Conservation (phyloP, 306 rosid species). For the Castanopsis chinensis region DNA sequence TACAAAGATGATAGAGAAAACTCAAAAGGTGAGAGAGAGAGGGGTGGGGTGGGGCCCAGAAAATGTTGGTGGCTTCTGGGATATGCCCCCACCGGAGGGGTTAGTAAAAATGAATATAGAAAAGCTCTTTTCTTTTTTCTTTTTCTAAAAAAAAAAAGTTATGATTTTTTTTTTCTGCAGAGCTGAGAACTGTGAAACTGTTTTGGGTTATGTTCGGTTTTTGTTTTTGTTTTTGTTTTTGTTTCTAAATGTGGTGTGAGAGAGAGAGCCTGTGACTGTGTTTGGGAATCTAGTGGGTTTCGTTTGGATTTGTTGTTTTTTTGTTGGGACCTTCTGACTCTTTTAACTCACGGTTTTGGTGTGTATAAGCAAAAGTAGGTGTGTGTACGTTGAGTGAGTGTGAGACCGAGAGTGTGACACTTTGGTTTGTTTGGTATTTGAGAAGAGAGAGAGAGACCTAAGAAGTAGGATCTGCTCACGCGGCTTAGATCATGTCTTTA, state of each 20-base stretch:
- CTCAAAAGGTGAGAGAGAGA: not conserved
- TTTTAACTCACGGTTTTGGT: not conserved
- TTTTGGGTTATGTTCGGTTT: not conserved
- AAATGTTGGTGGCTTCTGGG: conserved; percentile 42
- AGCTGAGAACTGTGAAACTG: not conserved
- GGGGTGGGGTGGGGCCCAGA: conserved; percentile 49
- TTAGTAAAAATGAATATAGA: conserved; percentile 16
- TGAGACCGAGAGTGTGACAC: not conserved
- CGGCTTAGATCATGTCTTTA: conserved; percentile 27
- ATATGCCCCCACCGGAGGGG: conserved; percentile 37
- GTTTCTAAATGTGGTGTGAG: too few relatives aligned
- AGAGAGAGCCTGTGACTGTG: too few relatives aligned
- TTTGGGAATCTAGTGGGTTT: not conserved
- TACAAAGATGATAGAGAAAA: not conserved
- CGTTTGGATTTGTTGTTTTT: not conserved
- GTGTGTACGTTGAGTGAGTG: not conserved
- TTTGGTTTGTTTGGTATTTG: too few relatives aligned
- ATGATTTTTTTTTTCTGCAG: too few relatives aligned
- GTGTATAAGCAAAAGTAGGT: conserved; percentile 9
- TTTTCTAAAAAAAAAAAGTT: too few relatives aligned
- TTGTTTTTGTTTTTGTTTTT: not conserved
- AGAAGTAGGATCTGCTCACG: conserved; percentile 42
- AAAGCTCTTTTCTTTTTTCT: too few relatives aligned
- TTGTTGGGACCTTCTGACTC: not conserved
- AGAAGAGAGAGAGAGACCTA: not conserved